Base-by-base conservation (phyloP, 1,284 basidiomycete genomes). In the Pholiota adiposa region DNA sequence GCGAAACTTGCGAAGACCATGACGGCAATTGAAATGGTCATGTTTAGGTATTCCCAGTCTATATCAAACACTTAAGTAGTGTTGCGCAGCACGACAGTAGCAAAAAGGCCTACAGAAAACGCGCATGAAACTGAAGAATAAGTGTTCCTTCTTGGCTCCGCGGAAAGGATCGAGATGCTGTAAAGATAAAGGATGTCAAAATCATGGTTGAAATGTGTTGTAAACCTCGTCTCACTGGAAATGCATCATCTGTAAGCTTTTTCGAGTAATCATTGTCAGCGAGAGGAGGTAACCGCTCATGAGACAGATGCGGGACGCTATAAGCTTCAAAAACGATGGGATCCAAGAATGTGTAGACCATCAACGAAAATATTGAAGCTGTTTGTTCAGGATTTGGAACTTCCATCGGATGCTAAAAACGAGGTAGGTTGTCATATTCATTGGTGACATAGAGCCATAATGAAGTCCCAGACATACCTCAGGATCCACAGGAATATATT, bases 321-420 rank as follows among this genome's bases (percentile, higher is more conserved):
- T 78, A 77, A 23, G 77, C 82, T 36, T 73, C 57, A 12, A 76
- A 77, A 38, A 89, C 74, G 49, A 86, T 69, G 0, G 75, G 74
- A 58, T 87, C 79, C 70, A 90, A 72, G 74, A 84, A 90, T n/a
- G 77, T 75, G 71, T 82, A 91, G 40, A 83, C 75, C 16, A 81
- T 41, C 60, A 86, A 74, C 3, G 82, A 86, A 8, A 87, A 63
- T 41, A 83, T 73, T 0, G 87, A 84, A 0, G 87, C 82, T 0
- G 84, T 88, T 70, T 90, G 88, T 65, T 90, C 87, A 3, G 85
- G 84, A 69, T 84, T 86, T 8, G 80, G 78, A 14, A 72, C 67
- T 5, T 74, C 67, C 62, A 72, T 69, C 2, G 79, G 79, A 54
- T 80, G 71, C 80, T 82, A 56, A 51, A 60, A 31, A 43, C 29